Percentiles rank a stretch among this genome's conserved stretches.
Conservation (phyloP, 768 basidiomycete species). For the Pleurotus cornucopiae region DNA sequence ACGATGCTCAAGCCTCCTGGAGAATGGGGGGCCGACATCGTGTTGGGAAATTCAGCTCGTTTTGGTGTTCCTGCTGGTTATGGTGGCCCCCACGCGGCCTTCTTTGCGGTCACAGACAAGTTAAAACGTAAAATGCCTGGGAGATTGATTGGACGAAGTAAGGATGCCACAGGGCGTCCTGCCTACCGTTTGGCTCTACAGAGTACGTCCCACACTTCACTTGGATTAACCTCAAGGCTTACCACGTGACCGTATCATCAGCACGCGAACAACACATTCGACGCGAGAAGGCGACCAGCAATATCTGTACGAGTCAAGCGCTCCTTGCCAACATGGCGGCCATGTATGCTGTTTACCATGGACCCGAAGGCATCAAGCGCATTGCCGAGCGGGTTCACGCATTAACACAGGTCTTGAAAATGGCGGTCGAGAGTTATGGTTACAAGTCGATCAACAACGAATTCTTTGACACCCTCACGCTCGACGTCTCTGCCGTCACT, state of each 20-base stretch:
- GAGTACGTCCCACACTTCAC: constrained; percentile 51
- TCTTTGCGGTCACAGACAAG: constrained; percentile 90
- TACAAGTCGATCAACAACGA: constrained; percentile 65
- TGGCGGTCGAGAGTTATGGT: constrained; percentile 64
- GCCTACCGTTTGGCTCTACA: constrained; percentile 94
- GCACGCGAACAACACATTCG: constrained; percentile 97
- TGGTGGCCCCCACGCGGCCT: constrained; percentile 95
- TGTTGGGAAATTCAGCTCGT: constrained; percentile 90
- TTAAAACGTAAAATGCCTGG: constrained; percentile 99
- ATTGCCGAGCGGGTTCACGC: constrained; percentile 92
- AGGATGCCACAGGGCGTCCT: constrained; percentile 76
- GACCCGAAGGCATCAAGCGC: constrained; percentile 75
- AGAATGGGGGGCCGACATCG: constrained; percentile 98
- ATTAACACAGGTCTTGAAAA: constrained; percentile 73
- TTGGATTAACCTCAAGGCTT: not conserved
- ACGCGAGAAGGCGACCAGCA: constrained; percentile 96
- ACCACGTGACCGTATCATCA: constrained; percentile 23
- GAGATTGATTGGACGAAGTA: constrained; percentile 86
- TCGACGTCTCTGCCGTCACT: constrained; percentile 63
- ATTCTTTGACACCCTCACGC: constrained; percentile 90
- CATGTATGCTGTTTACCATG: constrained; percentile 98
- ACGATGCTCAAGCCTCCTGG: constrained; percentile 93
- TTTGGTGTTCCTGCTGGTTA: constrained; percentile 98
- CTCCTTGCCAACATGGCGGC: constrained; percentile 99
- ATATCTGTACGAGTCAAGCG: constrained; percentile 97